Base-by-base conservation (phyloP, 108 stramenopile species). In the Epithemia pelagica region DNA sequence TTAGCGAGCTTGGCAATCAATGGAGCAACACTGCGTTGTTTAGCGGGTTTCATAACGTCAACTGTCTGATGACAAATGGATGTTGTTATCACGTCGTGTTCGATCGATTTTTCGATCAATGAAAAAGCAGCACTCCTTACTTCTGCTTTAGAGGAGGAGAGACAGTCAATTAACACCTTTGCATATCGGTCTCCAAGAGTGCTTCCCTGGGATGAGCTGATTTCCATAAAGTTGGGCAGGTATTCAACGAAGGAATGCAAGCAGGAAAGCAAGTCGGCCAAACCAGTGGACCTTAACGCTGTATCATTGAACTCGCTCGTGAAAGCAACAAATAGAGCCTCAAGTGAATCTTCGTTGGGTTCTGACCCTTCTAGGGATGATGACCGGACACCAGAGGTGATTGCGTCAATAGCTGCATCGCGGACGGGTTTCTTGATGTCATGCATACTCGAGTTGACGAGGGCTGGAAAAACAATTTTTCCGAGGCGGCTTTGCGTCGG, bases 351-450 rank as follows among this genome's bases (percentile, higher is more conserved):
- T 2, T 65, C 54, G 74, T 92, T 92, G 7, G 71, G 32, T 7
- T 82, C 84, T n/a, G 59, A 72, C 23, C 89, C 84, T 62, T 83
- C 75, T 20, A 82, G 26, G 26, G 70, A 66, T 60, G 71, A 61
- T 22, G 69, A 33, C 23, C 76, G 58, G 18, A 74, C 88, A 23
- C 83, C 85, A 25, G 52, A 61, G 51, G 54, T 18, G 2, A 95
- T 59, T 18, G 91, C 82, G 62, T 85, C 74, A 26, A 95, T 32
- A 20, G 85, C 75, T 15, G 87, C 81, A 62, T 95, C 91, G 19
- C 89, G 86, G 86, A 95, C 89, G 26, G 77, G 70, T 62, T 95
- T 92, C 54, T 87, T 86, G 65, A 82, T 88, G 72, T 95, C 94
- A 59, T 76, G 90, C 88, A 91, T 91, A 23, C 89, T 88, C 28